These are phyloP conservation scores for Penicillium sp. DNA, from an alignment of 2,329 filamentous ascomycete species.

Conservation along the genomic window DNA sequence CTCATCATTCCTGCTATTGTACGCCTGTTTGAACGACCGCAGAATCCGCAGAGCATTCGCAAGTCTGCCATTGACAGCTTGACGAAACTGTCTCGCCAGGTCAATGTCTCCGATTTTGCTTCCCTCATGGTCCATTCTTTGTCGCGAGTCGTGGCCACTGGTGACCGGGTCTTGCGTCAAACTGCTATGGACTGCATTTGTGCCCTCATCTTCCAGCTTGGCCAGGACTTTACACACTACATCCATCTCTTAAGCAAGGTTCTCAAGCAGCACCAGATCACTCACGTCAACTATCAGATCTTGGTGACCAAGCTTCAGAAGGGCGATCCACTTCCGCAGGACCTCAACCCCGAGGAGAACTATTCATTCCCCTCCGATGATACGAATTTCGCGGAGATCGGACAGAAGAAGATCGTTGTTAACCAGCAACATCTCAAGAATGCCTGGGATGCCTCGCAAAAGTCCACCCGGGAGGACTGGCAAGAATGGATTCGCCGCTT, in stretches of 20 bases:
- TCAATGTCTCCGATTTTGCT: conserved; percentile 96
- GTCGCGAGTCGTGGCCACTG: conserved; percentile 76
- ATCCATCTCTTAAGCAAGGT: conserved; percentile 91
- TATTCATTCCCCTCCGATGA: conserved; percentile 83
- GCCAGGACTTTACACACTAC: conserved; percentile 93
- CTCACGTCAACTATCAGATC: conserved; percentile 89
- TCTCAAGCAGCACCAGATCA: conserved; percentile 77
- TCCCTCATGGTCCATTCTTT: conserved; percentile 96
- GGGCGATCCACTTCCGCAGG: conserved; percentile 91
- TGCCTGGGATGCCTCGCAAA: conserved; percentile 95
- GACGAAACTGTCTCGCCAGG: conserved; percentile 90
- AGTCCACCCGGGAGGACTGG: conserved; percentile 98
- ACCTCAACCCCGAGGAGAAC: conserved; percentile 83
- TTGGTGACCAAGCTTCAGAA: conserved; percentile 92
- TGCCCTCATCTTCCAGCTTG: conserved; percentile 92
- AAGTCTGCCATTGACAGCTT: conserved; percentile 94
- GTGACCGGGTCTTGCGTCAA: conserved; percentile 74
- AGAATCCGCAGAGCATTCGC: conserved; percentile 77
- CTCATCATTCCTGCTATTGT: conserved; percentile 96
- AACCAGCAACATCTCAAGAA: conserved; percentile 97
- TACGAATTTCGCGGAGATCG: conserved; percentile 78
- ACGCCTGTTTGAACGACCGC: conserved; percentile 86
- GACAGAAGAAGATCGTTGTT: conserved; percentile 92
- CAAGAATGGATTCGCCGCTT: conserved; percentile 98
- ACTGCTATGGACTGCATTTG: conserved; percentile 93